phyloP scores from a whole-genome alignment of 169 alveolate species.

The Cryptosporidium sp. region DNA sequence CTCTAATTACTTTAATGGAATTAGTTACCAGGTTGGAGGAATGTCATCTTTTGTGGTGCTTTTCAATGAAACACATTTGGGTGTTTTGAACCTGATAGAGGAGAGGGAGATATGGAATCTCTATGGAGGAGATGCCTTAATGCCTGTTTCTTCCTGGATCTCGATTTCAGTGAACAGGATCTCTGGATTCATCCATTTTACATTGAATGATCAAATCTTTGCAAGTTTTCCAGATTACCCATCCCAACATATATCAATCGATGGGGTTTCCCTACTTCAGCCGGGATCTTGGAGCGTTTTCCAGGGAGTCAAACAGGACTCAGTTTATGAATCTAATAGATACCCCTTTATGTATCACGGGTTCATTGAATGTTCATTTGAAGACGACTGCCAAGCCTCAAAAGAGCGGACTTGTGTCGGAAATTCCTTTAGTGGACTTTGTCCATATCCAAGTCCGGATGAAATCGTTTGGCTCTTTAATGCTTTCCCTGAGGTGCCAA shows the following conservation, averaged over 20 bases:
- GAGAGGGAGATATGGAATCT: constrained; percentile 68
- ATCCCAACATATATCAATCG: constrained; percentile 22
- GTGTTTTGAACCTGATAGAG: constrained; percentile 30
- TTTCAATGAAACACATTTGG: constrained; percentile 49
- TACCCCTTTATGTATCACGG: constrained; percentile 68
- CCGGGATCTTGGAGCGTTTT: constrained; percentile 56
- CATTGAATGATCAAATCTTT: constrained; percentile 50
- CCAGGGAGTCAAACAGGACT: constrained; percentile 42
- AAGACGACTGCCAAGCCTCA: neutral
- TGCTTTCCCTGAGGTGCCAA: neutral
- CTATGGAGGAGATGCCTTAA: constrained; percentile 13
- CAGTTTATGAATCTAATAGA: constrained; percentile 14
- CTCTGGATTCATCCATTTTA: constrained; percentile 42
- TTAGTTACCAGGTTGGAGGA: constrained; percentile 4
- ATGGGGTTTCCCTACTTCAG: neutral
- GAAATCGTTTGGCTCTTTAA: constrained; percentile 25
- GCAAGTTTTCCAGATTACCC: constrained; percentile 68
- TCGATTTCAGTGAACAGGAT: constrained; percentile 55
- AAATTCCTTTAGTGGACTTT: constrained; percentile 64
- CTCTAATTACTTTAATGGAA: constrained; percentile 30
- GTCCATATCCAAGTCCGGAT: constrained; percentile 67
- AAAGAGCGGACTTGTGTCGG: constrained; percentile 5
- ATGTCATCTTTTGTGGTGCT: constrained; percentile 25
- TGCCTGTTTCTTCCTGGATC: constrained; percentile 34
- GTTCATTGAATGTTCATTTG: constrained; percentile 51